Percentiles rank a stretch among this genome's conserved stretches.
phyloP scores from a whole-genome alignment of 2,329 filamentous ascomycete species.

The Chaetothyriales sp. region DNA sequence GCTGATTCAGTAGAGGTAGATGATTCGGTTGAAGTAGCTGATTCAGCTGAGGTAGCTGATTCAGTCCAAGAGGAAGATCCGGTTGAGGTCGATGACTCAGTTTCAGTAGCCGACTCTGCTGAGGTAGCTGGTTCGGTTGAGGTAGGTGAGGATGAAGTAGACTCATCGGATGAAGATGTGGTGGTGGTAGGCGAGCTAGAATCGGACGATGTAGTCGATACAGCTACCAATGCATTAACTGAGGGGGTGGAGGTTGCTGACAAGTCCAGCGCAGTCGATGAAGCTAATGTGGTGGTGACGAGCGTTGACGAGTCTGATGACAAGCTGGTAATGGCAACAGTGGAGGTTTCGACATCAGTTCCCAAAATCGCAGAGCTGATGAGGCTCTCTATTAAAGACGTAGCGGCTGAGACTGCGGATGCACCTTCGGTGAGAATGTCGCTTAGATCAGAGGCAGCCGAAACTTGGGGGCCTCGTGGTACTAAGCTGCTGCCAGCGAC shows the following conservation, averaged over 20 bases:
- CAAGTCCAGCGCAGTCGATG: conserved; percentile 1
- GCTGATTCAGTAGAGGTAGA: conserved; percentile 1
- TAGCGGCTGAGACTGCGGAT: conserved; percentile 9
- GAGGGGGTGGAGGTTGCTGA: neutral
- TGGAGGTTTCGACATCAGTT: conserved; percentile 9
- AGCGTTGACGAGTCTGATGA: conserved; percentile 6
- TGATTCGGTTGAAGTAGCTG: neutral
- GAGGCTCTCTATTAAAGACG: conserved; percentile 9
- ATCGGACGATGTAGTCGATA: too few relatives aligned
- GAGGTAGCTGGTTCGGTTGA: conserved; percentile 8
- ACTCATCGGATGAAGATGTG: too few relatives aligned
- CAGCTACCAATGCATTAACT: too few relatives aligned
- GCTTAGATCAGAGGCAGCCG: conserved; percentile 12
- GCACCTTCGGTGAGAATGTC: conserved; percentile 14
- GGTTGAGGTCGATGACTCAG: conserved; percentile 4
- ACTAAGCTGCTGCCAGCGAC: conserved; percentile 6
- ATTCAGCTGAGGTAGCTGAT: neutral
- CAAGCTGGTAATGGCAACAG: conserved; percentile 2
- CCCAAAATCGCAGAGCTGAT: conserved; percentile 9
- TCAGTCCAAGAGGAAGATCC: neutral
- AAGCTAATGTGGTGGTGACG: conserved; percentile 2
- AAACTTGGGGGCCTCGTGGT: conserved; percentile 10
- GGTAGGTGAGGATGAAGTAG: neutral
- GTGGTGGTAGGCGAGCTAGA: too few relatives aligned
- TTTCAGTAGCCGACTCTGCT: neutral